Evolutionary conservation across 164 flowering plant genomes (phyloP).

Genomic region (Liquidambar formosana): DNA sequence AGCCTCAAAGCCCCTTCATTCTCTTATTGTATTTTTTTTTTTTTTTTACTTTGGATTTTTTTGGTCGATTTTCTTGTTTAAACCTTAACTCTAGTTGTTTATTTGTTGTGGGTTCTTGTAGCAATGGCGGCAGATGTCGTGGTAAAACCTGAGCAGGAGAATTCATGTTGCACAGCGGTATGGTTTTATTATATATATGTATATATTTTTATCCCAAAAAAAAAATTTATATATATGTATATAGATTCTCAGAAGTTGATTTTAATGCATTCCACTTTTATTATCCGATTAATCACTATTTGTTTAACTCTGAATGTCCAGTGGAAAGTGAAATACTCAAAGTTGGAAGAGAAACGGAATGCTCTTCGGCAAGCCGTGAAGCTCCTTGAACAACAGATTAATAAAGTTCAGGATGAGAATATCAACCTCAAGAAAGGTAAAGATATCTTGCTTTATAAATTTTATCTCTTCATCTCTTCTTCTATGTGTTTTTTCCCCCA

Average conservation of each 20-base stretch:
- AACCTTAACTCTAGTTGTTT: no score
- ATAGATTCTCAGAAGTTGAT: not conserved
- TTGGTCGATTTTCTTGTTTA: no score
- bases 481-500: not conserved
- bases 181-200: not conserved
- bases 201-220: no score
- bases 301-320: not conserved
- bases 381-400: constrained; percentile 29
- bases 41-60: no score
- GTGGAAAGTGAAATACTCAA: constrained; percentile 33
- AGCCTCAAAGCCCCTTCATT: no score
- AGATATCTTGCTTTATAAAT: not conserved
- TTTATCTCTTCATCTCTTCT: not conserved
- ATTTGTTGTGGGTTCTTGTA: not conserved
- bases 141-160: constrained; percentile 1
- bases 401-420: constrained; percentile 37
- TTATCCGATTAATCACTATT: not conserved
- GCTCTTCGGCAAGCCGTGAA: constrained; percentile 46
- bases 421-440: constrained; percentile 45
- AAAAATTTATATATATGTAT: no score
- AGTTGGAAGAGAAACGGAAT: constrained; percentile 34
- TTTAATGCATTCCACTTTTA: not conserved
- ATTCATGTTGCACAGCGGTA: constrained; percentile 38
- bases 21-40: no score
- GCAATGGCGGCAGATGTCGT: constrained; percentile 26